Base-by-base conservation (phyloP, 148 eudicot genomes). In the Nepenthes gracilis region DNA sequence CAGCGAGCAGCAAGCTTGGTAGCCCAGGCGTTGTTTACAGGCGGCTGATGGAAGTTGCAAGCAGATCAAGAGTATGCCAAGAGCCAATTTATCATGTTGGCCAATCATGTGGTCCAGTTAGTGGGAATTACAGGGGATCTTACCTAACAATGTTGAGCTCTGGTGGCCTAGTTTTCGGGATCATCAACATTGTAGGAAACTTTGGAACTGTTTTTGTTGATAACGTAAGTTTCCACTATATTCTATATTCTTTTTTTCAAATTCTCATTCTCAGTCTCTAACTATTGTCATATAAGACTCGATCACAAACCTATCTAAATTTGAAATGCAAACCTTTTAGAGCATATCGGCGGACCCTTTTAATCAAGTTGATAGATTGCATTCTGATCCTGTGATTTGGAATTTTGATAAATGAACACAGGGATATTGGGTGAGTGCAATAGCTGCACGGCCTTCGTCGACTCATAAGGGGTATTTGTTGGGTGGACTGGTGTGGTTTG, bases 381-480 rank as follows among this genome's bases (percentile, higher is more conserved):
- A 8, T 40, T 40, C 4, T 40, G 8, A 40, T 8, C 1, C 4
- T 40, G 8, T 40, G 45, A 40, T 40, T 40, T 40, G 45, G 45
- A 40, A 40, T 40, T 40, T 4, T 4, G 45, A 40, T 40, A 23
- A 15, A 9, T 33, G 12, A 4, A 1, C 57, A 9, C 72, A 93
- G 98, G 98, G 98, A 37, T 93, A 93, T 67, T 93, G 96, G 98
- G 91, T 93, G 53, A 93, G 98, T 81, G 98, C 98, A 10, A 93
- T 93, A 67, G 98, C 98, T 60, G 98, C 98, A 54, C 75, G 95
- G 67, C 96, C 98, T 56, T 85, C 98, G 40, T 93, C 98, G 47
- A 93, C 98, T 34, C 98, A 93, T 62, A 93, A 93, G 72, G 98
- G 98, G 35, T 93, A 93, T 60, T 70, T 93, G 70, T 70, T 93